Percentiles rank a stretch among this genome's conserved stretches.
Conservation (phyloP, 306 rosid species). For the Malus orientalis region DNA sequence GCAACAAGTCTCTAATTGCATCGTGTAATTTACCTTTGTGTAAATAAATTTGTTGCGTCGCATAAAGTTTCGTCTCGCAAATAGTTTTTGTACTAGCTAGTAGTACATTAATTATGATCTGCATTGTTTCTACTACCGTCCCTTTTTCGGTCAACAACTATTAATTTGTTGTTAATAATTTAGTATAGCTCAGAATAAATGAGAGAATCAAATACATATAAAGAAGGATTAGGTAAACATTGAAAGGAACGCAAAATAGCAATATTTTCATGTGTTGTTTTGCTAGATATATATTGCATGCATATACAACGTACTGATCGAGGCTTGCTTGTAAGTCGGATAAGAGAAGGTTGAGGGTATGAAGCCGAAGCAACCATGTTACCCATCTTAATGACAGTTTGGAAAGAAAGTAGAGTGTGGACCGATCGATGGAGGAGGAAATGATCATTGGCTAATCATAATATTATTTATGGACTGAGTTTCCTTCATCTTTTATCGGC, state of each 20-base stretch:
- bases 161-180: not conserved
- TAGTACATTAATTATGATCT: no score
- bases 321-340: conserved; percentile 48
- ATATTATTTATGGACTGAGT: no score
- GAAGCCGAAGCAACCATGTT: conserved; percentile 59
- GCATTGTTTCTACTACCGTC: no score
- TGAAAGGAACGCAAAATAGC: conserved; percentile 27
- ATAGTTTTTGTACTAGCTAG: no score
- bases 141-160: not conserved
- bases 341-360: conserved; percentile 20
- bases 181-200: not conserved
- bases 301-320: not conserved
- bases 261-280: conserved; percentile 39
- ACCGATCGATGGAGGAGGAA: conserved; percentile 20
- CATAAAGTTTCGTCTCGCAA: no score
- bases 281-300: conserved; percentile 20
- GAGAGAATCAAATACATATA: not conserved
- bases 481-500: no score
- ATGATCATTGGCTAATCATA: conserved; percentile 21
- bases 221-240: not conserved
- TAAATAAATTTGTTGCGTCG: no score
- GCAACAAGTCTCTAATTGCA: no score
- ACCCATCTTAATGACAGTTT: conserved; percentile 49
- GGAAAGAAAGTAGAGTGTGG: conserved; percentile 52
- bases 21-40: no score